Evolutionary conservation across 2,329 filamentous ascomycete species (phyloP), one percentile per base, ranked within the genome.

Genomic region (Ophiostoma ulmi): DNA sequence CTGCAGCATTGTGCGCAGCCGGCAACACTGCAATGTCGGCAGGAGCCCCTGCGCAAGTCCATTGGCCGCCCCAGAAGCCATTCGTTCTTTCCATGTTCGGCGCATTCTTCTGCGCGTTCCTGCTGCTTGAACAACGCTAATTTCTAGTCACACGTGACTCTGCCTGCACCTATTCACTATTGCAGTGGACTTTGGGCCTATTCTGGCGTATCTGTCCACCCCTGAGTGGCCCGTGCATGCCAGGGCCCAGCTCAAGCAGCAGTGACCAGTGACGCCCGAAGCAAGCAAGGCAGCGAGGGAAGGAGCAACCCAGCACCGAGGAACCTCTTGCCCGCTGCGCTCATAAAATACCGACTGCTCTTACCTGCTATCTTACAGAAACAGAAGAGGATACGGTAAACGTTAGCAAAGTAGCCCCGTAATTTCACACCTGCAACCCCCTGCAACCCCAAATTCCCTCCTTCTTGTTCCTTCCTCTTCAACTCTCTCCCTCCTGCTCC

Each of bases 381-480:
- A 55, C 55, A 73, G 70, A 71, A 74, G 71, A 72, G 72, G 72
- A 70, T 71, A 74, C 72, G 68, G 72, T 72, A 72, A 68, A 72
- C 70, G 67, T 69, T 69, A 72, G 70, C 70, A 71, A 68, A 44
- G 22, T 6, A n/a, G 65, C 39, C 65, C 65, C 70, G 70, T 67
- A 73, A 72, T 73, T 74, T 72, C 71, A 66, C 70, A 17, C 58
- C 39, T 41, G 55, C 69, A 61, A n/a, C 52, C 31, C 52, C 69
- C 69, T 48, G 55, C 68, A 64, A 69, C 67, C 48, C 72, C 48
- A 70, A 72, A 64, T 64, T 70, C 55, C 63, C 52, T 68, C 38
- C 63, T 70, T 70, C 68, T 22, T 17, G 22, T 31, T 17, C 39
- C n/a, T 31, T 41, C 52, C 66, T 69, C 67, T 65, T 67, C 68